These are phyloP conservation scores for Hypoxylon sp. DNA, from an alignment of 2,329 filamentous ascomycete genomes.

Conservation along the genomic window DNA sequence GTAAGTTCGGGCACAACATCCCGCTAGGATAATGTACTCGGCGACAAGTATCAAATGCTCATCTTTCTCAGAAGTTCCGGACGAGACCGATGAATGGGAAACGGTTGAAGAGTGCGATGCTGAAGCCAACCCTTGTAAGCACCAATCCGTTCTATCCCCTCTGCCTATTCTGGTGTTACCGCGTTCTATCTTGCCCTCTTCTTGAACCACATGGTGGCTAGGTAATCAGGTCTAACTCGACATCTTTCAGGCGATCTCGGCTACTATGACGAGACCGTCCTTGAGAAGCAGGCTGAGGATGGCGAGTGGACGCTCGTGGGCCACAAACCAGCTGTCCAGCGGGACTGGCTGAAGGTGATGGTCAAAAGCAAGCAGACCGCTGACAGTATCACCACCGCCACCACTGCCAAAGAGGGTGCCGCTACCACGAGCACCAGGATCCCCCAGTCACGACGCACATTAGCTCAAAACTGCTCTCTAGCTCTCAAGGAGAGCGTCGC, in stretches of 20 bases:
- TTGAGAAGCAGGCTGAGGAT: constrained; percentile 8
- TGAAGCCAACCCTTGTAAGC: constrained; percentile 5
- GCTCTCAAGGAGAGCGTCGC: not conserved
- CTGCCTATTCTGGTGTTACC: not conserved
- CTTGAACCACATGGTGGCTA: not conserved
- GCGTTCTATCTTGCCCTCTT: not conserved
- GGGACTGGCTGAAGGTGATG: not conserved
- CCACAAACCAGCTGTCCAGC: not conserved
- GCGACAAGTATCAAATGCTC: not conserved
- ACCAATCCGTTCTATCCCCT: not conserved
- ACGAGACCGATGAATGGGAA: constrained; percentile 7
- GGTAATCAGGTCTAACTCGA: not conserved
- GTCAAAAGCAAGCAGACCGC: not conserved
- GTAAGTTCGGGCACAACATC: not conserved
- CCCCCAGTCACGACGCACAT: not conserved
- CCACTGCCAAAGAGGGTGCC: not conserved
- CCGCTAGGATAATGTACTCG: not conserved
- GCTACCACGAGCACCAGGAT: not conserved
- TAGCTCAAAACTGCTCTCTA: not conserved
- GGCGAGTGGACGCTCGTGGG: not conserved
- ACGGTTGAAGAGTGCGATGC: not conserved
- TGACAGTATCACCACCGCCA: not conserved
- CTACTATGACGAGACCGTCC: constrained; percentile 1
- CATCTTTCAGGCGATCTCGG: not conserved
- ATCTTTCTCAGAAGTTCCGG: not conserved